Conservation (phyloP, 257 asterid species). For the Gentiana macrophylla region DNA sequence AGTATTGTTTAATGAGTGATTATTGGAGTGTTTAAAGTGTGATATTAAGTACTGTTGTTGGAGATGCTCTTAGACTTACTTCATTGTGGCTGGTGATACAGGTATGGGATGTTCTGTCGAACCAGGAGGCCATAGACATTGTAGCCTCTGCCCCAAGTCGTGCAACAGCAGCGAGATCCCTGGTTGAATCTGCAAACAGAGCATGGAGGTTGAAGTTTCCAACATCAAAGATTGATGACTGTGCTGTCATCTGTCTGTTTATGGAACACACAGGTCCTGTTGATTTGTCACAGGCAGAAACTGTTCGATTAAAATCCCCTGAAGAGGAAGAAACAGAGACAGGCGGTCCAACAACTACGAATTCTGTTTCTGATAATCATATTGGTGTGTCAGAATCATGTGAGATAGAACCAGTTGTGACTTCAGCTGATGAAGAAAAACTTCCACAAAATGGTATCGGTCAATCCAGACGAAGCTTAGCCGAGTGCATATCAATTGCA, state of each 20-base stretch:
- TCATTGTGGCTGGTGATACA: conserved; percentile 10
- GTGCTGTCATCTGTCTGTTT: conserved; percentile 41
- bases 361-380: conserved; percentile 15
- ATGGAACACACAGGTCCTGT: conserved; percentile 22
- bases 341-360: conserved; percentile 13
- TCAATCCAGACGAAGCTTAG: conserved; percentile 85
- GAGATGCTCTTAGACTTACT: too few relatives aligned
- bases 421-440: conserved; percentile 28
- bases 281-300: conserved; percentile 16
- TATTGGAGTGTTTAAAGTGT: too few relatives aligned
- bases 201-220: conserved; percentile 99
- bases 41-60: too few relatives aligned
- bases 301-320: conserved; percentile 10
- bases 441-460: conserved; percentile 26
- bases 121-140: conserved; percentile 87
- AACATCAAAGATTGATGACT: conserved; percentile 54
- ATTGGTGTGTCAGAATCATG: conserved; percentile 22
- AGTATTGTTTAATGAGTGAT: too few relatives aligned
- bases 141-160: conserved; percentile 87
- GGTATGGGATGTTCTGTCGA: conserved; percentile 99
- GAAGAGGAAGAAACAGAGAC: conserved; percentile 21
- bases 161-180: conserved; percentile 81
- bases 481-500: conserved; percentile 75
- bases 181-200: conserved; percentile 90
- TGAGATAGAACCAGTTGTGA: conserved; percentile 68